These are phyloP conservation scores for Ophiostoma ulmi DNA, from an alignment of 2,329 filamentous ascomycete genomes.

Conservation along the genomic window DNA sequence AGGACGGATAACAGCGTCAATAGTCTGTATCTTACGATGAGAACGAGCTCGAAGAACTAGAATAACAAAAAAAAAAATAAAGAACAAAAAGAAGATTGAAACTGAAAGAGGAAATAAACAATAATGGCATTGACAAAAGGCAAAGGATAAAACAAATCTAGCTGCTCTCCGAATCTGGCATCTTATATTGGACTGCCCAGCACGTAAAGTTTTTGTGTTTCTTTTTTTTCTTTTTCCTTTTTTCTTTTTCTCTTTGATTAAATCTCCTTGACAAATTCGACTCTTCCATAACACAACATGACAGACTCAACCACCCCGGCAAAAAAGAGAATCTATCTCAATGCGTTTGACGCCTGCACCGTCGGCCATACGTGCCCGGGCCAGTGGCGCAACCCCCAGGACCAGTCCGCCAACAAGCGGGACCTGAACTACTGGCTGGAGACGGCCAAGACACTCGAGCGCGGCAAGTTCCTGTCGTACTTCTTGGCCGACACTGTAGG, in stretches of 20 bases:
- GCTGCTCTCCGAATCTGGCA: background rate
- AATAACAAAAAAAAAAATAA: too few species aligned
- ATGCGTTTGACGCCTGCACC: background rate
- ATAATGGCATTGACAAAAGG: too few species aligned
- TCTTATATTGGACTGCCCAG: background rate
- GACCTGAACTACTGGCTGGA: conserved; percentile 17
- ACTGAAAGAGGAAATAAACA: too few species aligned
- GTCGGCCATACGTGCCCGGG: conserved; percentile 18
- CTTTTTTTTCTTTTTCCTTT: background rate
- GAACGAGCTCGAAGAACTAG: too few species aligned
- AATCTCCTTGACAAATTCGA: too few species aligned
- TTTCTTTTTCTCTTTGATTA: too few species aligned
- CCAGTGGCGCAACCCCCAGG: conserved; percentile 22
- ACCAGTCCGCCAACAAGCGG: conserved; percentile 14
- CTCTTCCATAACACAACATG: background rate
- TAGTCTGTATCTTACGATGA: background rate
- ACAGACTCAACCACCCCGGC: background rate
- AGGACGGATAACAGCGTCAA: background rate
- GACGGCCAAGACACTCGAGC: conserved; percentile 14
- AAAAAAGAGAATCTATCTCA: conserved; percentile 5
- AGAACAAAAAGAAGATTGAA: too few species aligned
- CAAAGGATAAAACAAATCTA: background rate
- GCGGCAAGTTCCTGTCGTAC: conserved; percentile 19
- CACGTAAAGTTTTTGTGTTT: background rate
- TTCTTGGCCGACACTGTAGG: conserved; percentile 24